A percentile compares a stretch with the other conserved stretches of the same genome.
phyloP scores from a whole-genome alignment of 495 filamentous ascomycete genomes.

The Daldinia decipiens region DNA sequence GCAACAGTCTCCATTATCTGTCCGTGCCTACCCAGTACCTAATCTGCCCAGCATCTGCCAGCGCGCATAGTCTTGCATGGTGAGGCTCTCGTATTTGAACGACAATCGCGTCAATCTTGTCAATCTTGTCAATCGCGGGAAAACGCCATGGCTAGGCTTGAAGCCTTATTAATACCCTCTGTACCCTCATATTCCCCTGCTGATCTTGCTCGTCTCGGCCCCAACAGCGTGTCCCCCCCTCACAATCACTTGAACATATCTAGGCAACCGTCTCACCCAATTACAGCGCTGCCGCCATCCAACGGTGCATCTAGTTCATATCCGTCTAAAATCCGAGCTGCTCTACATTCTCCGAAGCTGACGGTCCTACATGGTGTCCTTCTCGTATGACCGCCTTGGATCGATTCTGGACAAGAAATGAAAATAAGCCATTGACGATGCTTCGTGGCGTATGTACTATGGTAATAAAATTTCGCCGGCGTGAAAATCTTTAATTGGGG shows the following conservation, averaged over 20 bases:
- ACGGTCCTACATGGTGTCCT: constrained; percentile 12
- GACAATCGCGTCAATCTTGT: constrained; percentile 41
- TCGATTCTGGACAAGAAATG: not conserved
- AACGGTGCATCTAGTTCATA: constrained; percentile 26
- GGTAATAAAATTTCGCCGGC: constrained; percentile 32
- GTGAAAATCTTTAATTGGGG: constrained; percentile 21
- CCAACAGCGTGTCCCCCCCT: constrained; percentile 21
- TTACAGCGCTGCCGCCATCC: constrained; percentile 37
- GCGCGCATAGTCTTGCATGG: constrained; percentile 21
- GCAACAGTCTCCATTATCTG: not conserved
- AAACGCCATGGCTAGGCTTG: constrained; percentile 12
- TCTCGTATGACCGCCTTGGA: not conserved
- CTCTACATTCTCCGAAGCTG: constrained; percentile 2
- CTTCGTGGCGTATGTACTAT: constrained; percentile 23
- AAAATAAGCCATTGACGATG: constrained; percentile 3
- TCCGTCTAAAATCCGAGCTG: constrained; percentile 29
- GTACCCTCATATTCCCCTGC: constrained; percentile 15
- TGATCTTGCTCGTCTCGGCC: constrained; percentile 40
- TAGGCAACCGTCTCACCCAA: constrained; percentile 27
- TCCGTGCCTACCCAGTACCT: constrained; percentile 4
- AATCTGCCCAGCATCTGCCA: not conserved
- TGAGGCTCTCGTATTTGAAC: constrained; percentile 45
- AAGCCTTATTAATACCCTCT: constrained; percentile 20
- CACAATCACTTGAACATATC: constrained; percentile 36
- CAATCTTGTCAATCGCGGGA: constrained; percentile 24